Base-by-base conservation (phyloP, 768 basidiomycete species). In the Suillus occidentalis region DNA sequence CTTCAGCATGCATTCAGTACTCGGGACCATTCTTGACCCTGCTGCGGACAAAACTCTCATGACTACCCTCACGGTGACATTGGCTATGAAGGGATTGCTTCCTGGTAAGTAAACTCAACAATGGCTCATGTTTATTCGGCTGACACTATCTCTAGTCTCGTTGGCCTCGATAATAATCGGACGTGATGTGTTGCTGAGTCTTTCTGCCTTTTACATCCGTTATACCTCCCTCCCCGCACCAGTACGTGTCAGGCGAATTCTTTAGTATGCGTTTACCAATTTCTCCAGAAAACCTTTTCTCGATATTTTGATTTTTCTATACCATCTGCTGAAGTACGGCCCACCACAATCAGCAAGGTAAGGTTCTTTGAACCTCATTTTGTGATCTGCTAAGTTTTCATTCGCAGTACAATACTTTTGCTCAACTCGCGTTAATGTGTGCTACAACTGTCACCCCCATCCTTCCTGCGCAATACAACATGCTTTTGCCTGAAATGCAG, bases 241-340 rank as follows among this genome's bases (percentile, higher is more conserved):
- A 6, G 96, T 95, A 77, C 60, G 47, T 65, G 42, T 22, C 37
- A 37, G 52, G 43, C 22, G 18, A 47, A 42, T 40, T 52, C 47
- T 63, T 50, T 39, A 22, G 37, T 28, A 3, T 63, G 42, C 66
- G 62, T 55, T 50, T 52, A 42, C 28, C n/a, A 53, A 20, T 3
- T 36, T 34, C 6, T 53, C 14, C 75, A 96, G 92, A 93, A 94
- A 94, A 97, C 95, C 0, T 90, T 94, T 72, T 75, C 80, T 31
- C 87, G 97, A 40, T 99, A 99, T 77, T 99, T 96, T 93, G 93
- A 98, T 74, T 94, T 97, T 67, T 92, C 92, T 12, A 87, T 97
- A 60, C 95, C 97, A 2, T 97, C 95, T 1, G 97, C 95, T 1
- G 96, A 97, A 77, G 95, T 99, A 14, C 87, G 87, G 37, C 97